Conservation (phyloP, 176 grass and related monocot genomes). For the Avena sativa region DNA sequence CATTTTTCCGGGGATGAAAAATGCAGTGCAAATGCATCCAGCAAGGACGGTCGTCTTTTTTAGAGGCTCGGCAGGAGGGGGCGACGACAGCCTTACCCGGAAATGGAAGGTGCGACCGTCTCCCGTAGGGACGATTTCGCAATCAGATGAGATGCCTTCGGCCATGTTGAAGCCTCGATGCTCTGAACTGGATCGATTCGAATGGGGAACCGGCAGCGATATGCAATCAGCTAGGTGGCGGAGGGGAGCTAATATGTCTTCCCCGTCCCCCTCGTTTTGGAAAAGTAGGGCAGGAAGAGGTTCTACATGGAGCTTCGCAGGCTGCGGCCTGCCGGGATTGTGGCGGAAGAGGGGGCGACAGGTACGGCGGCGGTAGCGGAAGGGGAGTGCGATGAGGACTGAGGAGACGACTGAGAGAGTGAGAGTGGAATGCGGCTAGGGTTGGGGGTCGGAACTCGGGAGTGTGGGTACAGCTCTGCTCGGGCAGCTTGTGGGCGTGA, state of each 20-base stretch:
- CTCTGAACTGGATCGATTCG: neutral
- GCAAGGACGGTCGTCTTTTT: no score
- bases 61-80: no score
- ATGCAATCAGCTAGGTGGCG: neutral
- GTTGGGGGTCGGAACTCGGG: neutral
- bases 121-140: no score
- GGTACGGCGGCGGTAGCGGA: neutral
- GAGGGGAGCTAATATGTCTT: no score
- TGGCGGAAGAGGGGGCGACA: neutral
- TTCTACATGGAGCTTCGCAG: neutral
- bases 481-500: no score
- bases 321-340: neutral
- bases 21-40: no score
- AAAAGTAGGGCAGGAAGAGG: neutral
- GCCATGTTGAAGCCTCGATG: neutral
- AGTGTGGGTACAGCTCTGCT: no score
- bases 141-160: no score
- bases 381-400: neutral
- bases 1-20: no score
- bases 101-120: no score
- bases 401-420: neutral
- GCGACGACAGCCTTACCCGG: no score
- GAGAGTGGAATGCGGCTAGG: neutral
- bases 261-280: neutral
- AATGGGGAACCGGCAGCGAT: neutral